A percentile compares a stretch with the other conserved stretches of the same genome.
These are phyloP conservation scores for Torulaspora globosa DNA, from an alignment of 1,139 yeast species.

Conservation along the genomic window DNA sequence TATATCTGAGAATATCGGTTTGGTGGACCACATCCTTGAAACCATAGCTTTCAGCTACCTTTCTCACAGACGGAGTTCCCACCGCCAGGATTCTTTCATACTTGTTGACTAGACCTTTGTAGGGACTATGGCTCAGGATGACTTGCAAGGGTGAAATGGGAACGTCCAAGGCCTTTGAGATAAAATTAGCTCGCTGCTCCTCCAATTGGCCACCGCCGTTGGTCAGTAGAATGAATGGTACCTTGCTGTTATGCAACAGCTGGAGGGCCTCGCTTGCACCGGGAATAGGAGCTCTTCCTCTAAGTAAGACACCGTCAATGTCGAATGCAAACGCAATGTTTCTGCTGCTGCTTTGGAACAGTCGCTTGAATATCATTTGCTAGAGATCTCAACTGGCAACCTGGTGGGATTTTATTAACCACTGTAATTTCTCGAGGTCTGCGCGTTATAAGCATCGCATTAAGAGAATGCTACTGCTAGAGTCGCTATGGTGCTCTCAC, in stretches of 20 bases:
- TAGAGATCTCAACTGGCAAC: background rate
- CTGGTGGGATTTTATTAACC: background rate
- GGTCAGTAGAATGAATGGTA: slow-evolving; percentile 82
- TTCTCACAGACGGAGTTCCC: slow-evolving; percentile 76
- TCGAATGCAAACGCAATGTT: slow-evolving; percentile 45
- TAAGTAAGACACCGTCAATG: slow-evolving; percentile 88
- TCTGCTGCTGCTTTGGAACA: slow-evolving; percentile 17
- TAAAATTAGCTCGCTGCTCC: slow-evolving; percentile 50
- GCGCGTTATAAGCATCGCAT: background rate
- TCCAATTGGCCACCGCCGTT: slow-evolving; percentile 92
- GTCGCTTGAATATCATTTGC: slow-evolving; percentile 18
- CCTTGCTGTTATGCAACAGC: slow-evolving; percentile 48
- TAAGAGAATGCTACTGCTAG: background rate
- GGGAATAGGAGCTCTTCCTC: slow-evolving; percentile 68
- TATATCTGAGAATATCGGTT: slow-evolving; percentile 59
- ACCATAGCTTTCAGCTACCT: slow-evolving; percentile 76
- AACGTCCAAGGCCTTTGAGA: slow-evolving; percentile 50
- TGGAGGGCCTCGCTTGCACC: slow-evolving; percentile 64
- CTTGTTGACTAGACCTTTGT: slow-evolving; percentile 53
- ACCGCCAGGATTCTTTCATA: slow-evolving; percentile 68
- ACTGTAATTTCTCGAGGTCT: background rate
- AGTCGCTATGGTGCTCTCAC: too few relatives aligned
- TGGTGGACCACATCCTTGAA: slow-evolving; percentile 75
- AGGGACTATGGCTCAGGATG: slow-evolving; percentile 90
- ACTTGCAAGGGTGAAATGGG: slow-evolving; percentile 60